Evolutionary conservation across 768 basidiomycete species (phyloP).

Genomic region (Leccinum ochraceum): DNA sequence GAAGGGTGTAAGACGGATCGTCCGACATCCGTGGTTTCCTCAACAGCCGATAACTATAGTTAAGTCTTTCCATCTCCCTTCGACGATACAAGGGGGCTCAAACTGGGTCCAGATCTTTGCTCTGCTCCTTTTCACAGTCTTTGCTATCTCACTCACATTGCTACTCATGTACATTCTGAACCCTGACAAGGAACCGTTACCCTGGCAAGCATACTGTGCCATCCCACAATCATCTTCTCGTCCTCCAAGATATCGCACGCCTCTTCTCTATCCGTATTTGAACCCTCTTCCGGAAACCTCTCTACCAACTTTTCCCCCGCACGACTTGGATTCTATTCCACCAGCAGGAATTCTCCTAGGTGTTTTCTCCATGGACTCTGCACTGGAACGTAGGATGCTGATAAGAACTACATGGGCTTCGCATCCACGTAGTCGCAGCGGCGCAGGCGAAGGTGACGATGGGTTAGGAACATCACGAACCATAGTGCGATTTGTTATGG

Average conservation of each 20-base stretch:
- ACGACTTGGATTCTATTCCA: slow-evolving; percentile 67
- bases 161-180: slow-evolving; percentile 91
- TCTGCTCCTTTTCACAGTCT: slow-evolving; percentile 73
- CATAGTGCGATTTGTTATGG: slow-evolving; percentile 86
- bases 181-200: slow-evolving; percentile 92
- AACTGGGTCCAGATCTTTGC: slow-evolving; percentile 55
- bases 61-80: slow-evolving; percentile 31
- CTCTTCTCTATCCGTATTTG: slow-evolving; percentile 41
- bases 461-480: slow-evolving; percentile 79
- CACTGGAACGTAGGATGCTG: slow-evolving; percentile 81
- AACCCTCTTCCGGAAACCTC: slow-evolving; percentile 30
- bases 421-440: slow-evolving; percentile 75
- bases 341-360: slow-evolving; percentile 89
- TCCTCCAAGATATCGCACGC: slow-evolving; percentile 43
- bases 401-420: slow-evolving; percentile 90
- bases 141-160: slow-evolving; percentile 83
- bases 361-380: slow-evolving; percentile 86
- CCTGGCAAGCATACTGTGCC: slow-evolving; percentile 93
- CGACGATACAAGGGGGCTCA: slow-evolving; percentile 19
- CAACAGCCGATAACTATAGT: slow-evolving; percentile 82
- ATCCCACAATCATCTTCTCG: slow-evolving; percentile 52
- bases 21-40: slow-evolving; percentile 77
- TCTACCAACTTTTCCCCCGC: slow-evolving; percentile 65
- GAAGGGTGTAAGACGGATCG: slow-evolving; percentile 52
- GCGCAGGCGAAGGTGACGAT: slow-evolving; percentile 67